A percentile compares a stretch with the other conserved stretches of the same genome.
phyloP scores from a whole-genome alignment of 345 rosid genomes.

The Anastatica hierochuntica region DNA sequence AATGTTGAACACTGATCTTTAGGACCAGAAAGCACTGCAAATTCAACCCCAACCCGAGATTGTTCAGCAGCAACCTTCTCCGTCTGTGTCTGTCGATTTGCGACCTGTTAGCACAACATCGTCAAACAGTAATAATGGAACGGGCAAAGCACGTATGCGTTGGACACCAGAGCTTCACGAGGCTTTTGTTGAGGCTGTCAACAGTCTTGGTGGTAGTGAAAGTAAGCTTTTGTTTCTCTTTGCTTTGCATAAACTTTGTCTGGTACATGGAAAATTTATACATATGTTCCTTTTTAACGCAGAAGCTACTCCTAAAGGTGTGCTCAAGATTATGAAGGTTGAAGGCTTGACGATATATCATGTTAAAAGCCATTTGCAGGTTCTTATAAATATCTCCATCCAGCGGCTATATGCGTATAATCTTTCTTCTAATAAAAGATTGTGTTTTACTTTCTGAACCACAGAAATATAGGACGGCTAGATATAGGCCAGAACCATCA shows the following conservation, averaged over 20 bases:
- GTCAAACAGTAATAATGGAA: slow-evolving; percentile 33
- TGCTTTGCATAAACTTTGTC: background rate
- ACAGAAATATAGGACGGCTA: slow-evolving; percentile 94
- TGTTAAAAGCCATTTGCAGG: slow-evolving; percentile 99
- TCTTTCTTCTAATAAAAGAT: background rate
- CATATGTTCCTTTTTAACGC: background rate
- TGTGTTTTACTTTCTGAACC: slow-evolving; percentile 11
- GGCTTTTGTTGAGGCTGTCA: slow-evolving; percentile 91
- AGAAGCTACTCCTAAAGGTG: slow-evolving; percentile 98
- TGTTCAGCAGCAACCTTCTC: slow-evolving; percentile 45
- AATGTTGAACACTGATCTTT: slow-evolving; percentile 10
- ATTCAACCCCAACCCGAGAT: slow-evolving; percentile 24
- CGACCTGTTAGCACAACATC: slow-evolving; percentile 40
- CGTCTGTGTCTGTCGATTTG: slow-evolving; percentile 49
- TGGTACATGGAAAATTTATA: background rate
- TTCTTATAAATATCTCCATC: slow-evolving; percentile 11
- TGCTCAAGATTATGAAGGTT: slow-evolving; percentile 78
- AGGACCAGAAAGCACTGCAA: slow-evolving; percentile 17
- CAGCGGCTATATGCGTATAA: background rate
- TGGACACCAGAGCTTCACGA: slow-evolving; percentile 99
- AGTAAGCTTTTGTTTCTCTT: slow-evolving; percentile 34
- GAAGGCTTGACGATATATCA: slow-evolving; percentile 89
- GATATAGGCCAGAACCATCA: slow-evolving; percentile 71
- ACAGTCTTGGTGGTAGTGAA: slow-evolving; percentile 87
- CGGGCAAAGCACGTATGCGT: slow-evolving; percentile 73